A percentile compares a stretch with the other conserved stretches of the same genome.
phyloP scores from a whole-genome alignment of 139 green algal species.

The Haematococcus sp. region DNA sequence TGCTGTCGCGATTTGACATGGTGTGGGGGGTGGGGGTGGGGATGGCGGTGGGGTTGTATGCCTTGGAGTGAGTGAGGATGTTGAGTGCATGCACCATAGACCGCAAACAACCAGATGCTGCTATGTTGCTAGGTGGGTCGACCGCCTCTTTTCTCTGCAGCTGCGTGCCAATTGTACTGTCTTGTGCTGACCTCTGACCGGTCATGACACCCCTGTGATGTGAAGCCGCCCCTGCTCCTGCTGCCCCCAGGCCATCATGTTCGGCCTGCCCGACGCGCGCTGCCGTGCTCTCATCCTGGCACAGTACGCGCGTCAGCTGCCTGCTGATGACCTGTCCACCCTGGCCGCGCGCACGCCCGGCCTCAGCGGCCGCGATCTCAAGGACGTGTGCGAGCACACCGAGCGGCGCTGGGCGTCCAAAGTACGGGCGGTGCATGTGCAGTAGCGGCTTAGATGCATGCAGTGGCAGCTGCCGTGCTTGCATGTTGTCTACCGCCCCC shows the following conservation, averaged over 20 bases:
- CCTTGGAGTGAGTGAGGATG: not conserved
- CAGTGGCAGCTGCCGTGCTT: not conserved
- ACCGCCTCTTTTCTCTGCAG: not conserved
- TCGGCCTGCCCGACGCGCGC: slow-evolving; percentile 68
- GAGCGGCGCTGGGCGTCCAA: slow-evolving; percentile 84
- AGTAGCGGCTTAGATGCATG: not conserved
- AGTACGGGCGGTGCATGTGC: too few species aligned
- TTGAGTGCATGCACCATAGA: not conserved
- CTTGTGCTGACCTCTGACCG: not conserved
- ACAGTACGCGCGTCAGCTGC: slow-evolving; percentile 81
- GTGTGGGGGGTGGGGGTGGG: slow-evolving; percentile 1
- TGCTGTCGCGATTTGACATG: slow-evolving; percentile 74
- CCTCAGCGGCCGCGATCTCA: slow-evolving; percentile 83
- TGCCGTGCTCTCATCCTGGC: slow-evolving; percentile 68
- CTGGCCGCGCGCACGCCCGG: slow-evolving; percentile 55
- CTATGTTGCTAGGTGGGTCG: too few species aligned
- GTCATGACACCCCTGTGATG: not conserved
- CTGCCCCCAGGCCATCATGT: slow-evolving; percentile 49
- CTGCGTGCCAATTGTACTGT: not conserved
- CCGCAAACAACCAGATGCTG: not conserved
- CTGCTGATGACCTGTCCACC: slow-evolving; percentile 24
- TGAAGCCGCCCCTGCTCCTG: too few species aligned
- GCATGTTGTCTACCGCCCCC: not conserved
- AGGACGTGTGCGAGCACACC: slow-evolving; percentile 78
- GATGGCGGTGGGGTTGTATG: too few species aligned